Conservation (phyloP, 768 basidiomycete species). For the Trametes meyenii region DNA sequence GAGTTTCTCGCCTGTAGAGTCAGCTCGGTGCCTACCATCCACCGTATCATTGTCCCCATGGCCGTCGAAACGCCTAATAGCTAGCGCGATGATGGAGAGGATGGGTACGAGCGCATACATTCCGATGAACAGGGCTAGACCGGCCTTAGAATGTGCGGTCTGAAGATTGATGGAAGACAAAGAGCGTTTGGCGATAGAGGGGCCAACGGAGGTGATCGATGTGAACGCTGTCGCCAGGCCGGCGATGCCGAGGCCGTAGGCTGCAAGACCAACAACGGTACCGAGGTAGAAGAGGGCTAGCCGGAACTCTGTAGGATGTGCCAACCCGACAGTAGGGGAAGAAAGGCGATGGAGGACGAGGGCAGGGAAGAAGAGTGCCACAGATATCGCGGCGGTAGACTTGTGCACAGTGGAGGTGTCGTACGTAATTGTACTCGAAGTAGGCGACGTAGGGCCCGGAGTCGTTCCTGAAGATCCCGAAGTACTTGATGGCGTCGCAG, state of each 20-base stretch:
- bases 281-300: conserved; percentile 39
- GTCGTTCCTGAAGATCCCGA: not conserved
- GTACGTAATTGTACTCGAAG: conserved; percentile 29
- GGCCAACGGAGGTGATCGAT: conserved; percentile 41
- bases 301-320: conserved; percentile 24
- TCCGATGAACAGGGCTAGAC: conserved; percentile 63
- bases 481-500: not conserved
- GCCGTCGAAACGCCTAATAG: conserved; percentile 8
- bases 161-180: conserved; percentile 42
- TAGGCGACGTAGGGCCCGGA: conserved; percentile 4
- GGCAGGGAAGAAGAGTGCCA: conserved; percentile 47
- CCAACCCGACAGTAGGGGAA: conserved; percentile 38
- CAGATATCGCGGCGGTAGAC: conserved; percentile 49
- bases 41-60: conserved; percentile 11
- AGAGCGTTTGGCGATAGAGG: conserved; percentile 36
- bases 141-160: conserved; percentile 67
- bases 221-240: conserved; percentile 69
- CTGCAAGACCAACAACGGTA: conserved; percentile 44
- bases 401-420: conserved; percentile 52
- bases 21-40: conserved; percentile 31
- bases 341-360: conserved; percentile 47
- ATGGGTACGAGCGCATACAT: conserved; percentile 59
- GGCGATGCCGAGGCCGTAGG: conserved; percentile 63
- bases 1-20: conserved; percentile 47
- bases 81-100: conserved; percentile 37